Conservation (phyloP, 345 rosid species). For the Eucalyptus tenuipes region DNA sequence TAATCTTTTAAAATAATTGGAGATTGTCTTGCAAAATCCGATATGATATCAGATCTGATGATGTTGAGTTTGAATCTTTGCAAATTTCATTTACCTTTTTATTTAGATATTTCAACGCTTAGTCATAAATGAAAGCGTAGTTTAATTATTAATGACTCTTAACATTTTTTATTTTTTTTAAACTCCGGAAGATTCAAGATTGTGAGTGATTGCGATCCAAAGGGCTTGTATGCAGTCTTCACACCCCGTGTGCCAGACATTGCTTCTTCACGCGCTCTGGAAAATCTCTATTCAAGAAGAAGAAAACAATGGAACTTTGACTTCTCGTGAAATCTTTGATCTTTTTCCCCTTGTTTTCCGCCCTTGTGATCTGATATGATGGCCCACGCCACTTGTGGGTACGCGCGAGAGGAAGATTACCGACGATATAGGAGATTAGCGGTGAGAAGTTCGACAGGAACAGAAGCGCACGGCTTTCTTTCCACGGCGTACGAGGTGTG, state of each 20-base stretch:
- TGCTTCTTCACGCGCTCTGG: not conserved
- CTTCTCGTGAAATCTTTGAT: not conserved
- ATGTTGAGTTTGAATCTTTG: too few relatives aligned
- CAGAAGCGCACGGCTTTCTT: not conserved
- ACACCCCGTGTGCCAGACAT: not conserved
- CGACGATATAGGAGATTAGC: not conserved
- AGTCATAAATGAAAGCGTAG: too few relatives aligned
- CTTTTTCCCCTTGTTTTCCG: not conserved
- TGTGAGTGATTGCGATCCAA: not conserved
- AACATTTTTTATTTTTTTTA: too few relatives aligned
- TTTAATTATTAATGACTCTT: too few relatives aligned
- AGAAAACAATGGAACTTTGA: not conserved
- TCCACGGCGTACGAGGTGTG: not conserved
- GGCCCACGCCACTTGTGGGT: not conserved
- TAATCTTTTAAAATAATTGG: too few relatives aligned
- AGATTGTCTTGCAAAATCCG: rapidly evolving
- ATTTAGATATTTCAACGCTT: too few relatives aligned
- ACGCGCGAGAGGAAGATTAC: not conserved
- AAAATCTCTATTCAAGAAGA: not conserved
- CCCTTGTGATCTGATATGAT: not conserved
- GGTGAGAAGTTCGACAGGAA: not conserved
- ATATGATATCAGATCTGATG: too few relatives aligned
- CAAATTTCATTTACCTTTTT: rapidly evolving
- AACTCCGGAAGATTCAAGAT: not conserved
- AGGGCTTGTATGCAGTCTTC: not conserved